Evolutionary conservation across 345 rosid species (phyloP).

Genomic region (Conringia planisiliqua): DNA sequence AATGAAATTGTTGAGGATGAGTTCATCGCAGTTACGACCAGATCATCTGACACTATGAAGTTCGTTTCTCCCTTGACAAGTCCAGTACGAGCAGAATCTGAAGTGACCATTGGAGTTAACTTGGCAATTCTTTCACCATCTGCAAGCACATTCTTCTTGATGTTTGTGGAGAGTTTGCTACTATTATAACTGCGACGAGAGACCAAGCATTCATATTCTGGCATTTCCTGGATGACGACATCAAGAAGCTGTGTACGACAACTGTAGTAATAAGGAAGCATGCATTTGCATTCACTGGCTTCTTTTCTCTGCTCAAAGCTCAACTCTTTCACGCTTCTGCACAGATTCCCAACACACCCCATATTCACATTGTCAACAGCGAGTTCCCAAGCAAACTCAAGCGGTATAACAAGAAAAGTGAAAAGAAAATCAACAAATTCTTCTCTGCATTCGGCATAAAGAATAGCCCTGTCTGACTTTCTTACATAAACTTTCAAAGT

Average conservation of each 20-base stretch:
- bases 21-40: conserved; percentile 9
- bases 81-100: not conserved
- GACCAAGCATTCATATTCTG: conserved; percentile 9
- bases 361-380: not conserved
- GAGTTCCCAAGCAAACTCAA: not conserved
- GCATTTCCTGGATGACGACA: not conserved
- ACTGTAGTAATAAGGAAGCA: conserved; percentile 1
- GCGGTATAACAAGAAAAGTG: conserved; percentile 13
- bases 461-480: not conserved
- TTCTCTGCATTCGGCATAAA: conserved; percentile 19
- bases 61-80: conserved; percentile 7
- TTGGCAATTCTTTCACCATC: not conserved
- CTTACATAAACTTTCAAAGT: not conserved
- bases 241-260: not conserved
- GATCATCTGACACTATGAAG: conserved; percentile 26
- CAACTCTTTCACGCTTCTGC: not conserved
- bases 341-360: no score
- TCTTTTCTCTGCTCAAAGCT: not conserved
- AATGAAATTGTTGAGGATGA: conserved; percentile 19
- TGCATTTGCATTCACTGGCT: not conserved
- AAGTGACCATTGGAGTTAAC: not conserved
- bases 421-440: conserved; percentile 14
- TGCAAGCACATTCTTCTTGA: not conserved
- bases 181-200: not conserved
- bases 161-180: not conserved